These are phyloP conservation scores for Diutina ranongensis DNA, from an alignment of 1,139 yeast species.

Conservation along the genomic window DNA sequence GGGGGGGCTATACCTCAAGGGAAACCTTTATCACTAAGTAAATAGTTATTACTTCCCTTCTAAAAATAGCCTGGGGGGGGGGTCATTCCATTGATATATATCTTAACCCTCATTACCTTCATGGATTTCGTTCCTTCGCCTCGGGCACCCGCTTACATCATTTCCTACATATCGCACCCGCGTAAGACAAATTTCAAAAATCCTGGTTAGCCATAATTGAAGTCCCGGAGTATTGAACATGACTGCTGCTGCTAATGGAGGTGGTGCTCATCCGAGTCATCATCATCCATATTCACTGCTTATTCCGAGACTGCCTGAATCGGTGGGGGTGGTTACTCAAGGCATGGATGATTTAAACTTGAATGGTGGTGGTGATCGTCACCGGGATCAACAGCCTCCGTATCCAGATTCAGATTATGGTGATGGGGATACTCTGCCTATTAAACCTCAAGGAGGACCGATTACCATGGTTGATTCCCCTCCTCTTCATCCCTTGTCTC, in stretches of 20 bases:
- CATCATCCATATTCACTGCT: conserved; percentile 4
- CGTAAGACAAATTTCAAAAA: neutral
- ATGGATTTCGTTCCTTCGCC: too few relatives aligned
- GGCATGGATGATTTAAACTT: neutral
- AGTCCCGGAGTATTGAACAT: neutral
- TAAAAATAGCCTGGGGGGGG: too few relatives aligned
- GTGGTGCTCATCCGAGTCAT: neutral
- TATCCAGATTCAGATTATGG: neutral
- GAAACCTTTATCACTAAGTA: too few relatives aligned
- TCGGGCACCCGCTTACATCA: neutral
- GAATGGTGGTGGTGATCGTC: neutral
- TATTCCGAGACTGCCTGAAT: neutral
- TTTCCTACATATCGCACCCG: neutral
- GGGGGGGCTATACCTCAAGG: too few relatives aligned
- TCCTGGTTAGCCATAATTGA: too few relatives aligned
- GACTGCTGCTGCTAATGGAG: neutral
- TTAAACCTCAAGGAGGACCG: neutral
- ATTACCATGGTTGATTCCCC: conserved; percentile 1
- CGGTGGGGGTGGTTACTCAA: neutral
- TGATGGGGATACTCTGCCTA: neutral
- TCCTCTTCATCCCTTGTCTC: neutral
- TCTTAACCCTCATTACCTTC: too few relatives aligned
- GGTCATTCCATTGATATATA: too few relatives aligned
- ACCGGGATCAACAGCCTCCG: neutral
- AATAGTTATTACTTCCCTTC: too few relatives aligned